Conservation (phyloP, 2,329 filamentous ascomycete genomes). For the Ilyonectria destructans region DNA sequence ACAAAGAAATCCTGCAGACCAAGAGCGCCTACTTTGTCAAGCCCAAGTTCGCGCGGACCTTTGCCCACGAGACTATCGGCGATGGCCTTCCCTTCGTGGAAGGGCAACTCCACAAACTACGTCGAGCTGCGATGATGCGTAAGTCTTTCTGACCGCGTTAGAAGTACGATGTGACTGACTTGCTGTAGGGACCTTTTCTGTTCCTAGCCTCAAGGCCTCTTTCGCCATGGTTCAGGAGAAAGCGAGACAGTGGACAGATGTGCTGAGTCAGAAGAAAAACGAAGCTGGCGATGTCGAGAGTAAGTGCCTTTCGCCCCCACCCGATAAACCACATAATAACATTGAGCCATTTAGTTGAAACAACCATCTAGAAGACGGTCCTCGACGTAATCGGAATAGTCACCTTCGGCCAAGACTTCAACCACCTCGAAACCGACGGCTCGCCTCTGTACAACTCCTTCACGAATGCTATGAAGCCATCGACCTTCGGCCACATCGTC, state of each 20-base stretch:
- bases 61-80: slow-evolving; percentile 48
- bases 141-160: slow-evolving; percentile 6
- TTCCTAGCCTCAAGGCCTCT: slow-evolving; percentile 47
- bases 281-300: slow-evolving; percentile 37
- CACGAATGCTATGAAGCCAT: slow-evolving; percentile 47
- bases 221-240: slow-evolving; percentile 55
- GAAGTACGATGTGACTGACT: slow-evolving; percentile 18
- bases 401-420: slow-evolving; percentile 54
- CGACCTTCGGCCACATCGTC: slow-evolving; percentile 44
- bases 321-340: not conserved
- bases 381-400: slow-evolving; percentile 56
- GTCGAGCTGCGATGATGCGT: slow-evolving; percentile 55
- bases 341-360: slow-evolving; percentile 38
- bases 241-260: slow-evolving; percentile 49
- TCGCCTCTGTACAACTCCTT: slow-evolving; percentile 47
- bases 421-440: slow-evolving; percentile 50
- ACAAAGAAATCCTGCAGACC: slow-evolving; percentile 48
- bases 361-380: slow-evolving; percentile 52
- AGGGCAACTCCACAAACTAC: slow-evolving; percentile 54
- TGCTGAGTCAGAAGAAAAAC: slow-evolving; percentile 41
- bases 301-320: slow-evolving; percentile 9
- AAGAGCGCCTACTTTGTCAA: slow-evolving; percentile 49
- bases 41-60: slow-evolving; percentile 45
- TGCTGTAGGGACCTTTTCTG: slow-evolving; percentile 51
- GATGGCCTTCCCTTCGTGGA: slow-evolving; percentile 56